These are phyloP conservation scores for Trametes polyzona DNA, from an alignment of 1,284 basidiomycete genomes.

Conservation along the genomic window DNA sequence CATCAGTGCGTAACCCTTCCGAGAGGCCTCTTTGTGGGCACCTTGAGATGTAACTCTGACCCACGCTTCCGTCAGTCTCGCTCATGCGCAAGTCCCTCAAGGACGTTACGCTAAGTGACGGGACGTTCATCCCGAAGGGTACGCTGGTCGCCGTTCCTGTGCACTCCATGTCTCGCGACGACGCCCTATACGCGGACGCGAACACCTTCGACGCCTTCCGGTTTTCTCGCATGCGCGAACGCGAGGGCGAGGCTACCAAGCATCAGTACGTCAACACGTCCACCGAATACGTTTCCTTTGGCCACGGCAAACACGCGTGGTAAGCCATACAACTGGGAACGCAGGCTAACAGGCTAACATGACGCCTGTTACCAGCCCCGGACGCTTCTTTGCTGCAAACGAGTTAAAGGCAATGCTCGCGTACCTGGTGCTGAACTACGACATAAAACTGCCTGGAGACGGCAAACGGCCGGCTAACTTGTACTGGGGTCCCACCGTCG, in stretches of 20 bases:
- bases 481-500: constrained; percentile 10
- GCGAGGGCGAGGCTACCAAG: constrained; percentile 25
- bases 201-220: constrained; percentile 46
- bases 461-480: constrained; percentile 20
- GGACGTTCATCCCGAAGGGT: constrained; percentile 46
- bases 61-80: constrained; percentile 8
- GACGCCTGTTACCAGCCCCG: constrained; percentile 14
- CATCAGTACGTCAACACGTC: constrained; percentile 35
- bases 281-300: constrained; percentile 34
- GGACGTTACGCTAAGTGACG: constrained; percentile 44
- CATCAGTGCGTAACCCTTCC: constrained; percentile 16
- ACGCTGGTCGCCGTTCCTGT: constrained; percentile 45
- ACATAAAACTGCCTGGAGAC: constrained; percentile 24
- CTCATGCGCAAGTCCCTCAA: constrained; percentile 33
- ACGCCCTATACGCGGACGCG: constrained; percentile 38
- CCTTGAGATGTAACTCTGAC: neutral
- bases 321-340: neutral
- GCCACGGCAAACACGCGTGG: constrained; percentile 36
- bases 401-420: constrained; percentile 28
- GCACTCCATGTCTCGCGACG: constrained; percentile 44
- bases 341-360: neutral
- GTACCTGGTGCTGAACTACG: constrained; percentile 25
- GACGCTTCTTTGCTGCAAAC: constrained; percentile 27
- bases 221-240: constrained; percentile 45
- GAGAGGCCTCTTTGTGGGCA: neutral